phyloP scores from a whole-genome alignment of 2,329 filamentous ascomycete species.

The Cytospora piceicola region DNA sequence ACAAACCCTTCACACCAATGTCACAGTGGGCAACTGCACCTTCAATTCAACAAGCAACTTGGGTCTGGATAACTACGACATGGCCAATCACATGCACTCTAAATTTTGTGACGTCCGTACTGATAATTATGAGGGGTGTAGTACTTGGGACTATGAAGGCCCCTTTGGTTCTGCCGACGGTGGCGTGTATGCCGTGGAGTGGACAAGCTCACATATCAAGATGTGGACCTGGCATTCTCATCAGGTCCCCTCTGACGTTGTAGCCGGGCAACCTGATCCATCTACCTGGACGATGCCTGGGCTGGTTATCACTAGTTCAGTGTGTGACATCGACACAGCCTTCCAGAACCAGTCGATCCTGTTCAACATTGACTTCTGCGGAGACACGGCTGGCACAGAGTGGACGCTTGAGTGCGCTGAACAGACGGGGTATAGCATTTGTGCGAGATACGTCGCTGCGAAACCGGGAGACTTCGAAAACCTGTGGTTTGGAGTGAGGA shows the following conservation, averaged over 20 bases:
- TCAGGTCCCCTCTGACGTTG: constrained; percentile 4
- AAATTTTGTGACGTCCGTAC: constrained; percentile 15
- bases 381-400: constrained; percentile 62
- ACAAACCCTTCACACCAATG: constrained; percentile 21
- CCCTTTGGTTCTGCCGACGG: neutral
- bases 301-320: constrained; percentile 60
- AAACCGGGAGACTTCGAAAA: constrained; percentile 13
- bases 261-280: constrained; percentile 58
- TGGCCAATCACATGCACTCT: constrained; percentile 13
- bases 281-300: constrained; percentile 66
- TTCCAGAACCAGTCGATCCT: constrained; percentile 73
- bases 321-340: constrained; percentile 66
- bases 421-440: constrained; percentile 19
- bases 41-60: constrained; percentile 4
- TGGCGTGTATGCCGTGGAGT: constrained; percentile 20
- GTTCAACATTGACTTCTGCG: constrained; percentile 76
- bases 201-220: constrained; percentile 9
- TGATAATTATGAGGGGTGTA: constrained; percentile 9
- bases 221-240: constrained; percentile 20
- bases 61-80: constrained; percentile 11
- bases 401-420: constrained; percentile 38
- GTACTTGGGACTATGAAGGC: constrained; percentile 19
- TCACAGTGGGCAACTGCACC: constrained; percentile 20
- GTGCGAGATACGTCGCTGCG: constrained; percentile 15
- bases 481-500: constrained; percentile 13